phyloP scores from a whole-genome alignment of 2,329 filamentous ascomycete species.

The Monilinia polystroma region DNA sequence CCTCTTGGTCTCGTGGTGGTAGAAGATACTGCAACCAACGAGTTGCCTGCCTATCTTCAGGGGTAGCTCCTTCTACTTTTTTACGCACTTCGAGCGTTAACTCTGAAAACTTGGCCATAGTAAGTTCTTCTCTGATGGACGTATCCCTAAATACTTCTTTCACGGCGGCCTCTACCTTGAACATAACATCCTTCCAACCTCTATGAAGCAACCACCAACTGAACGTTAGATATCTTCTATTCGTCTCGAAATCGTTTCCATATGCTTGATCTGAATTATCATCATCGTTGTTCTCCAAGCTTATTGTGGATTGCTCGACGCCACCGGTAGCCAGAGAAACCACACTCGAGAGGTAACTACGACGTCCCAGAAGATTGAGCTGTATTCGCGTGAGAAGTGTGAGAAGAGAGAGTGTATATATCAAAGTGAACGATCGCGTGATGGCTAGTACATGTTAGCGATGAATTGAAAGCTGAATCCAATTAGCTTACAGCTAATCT shows the following conservation, averaged over 20 bases:
- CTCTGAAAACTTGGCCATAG: conserved; percentile 74
- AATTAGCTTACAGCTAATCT: conserved; percentile 75
- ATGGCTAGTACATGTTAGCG: conserved; percentile 59
- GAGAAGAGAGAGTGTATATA: conserved; percentile 87
- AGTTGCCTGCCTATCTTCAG: conserved; percentile 57
- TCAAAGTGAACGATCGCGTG: conserved; percentile 83
- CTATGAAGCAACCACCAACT: conserved; percentile 97
- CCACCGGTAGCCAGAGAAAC: conserved; percentile 81
- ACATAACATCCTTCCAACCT: conserved; percentile 81
- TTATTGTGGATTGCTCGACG: conserved; percentile 72
- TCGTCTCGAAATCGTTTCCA: conserved; percentile 93
- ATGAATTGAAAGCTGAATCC: conserved; percentile 26
- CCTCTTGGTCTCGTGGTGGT: conserved; percentile 75
- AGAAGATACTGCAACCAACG: conserved; percentile 81
- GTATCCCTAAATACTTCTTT: conserved; percentile 85
- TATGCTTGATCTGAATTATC: conserved; percentile 78
- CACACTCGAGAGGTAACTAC: conserved; percentile 94
- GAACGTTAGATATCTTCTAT: conserved; percentile 90
- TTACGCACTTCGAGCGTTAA: conserved; percentile 81
- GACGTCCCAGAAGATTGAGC: conserved; percentile 90
- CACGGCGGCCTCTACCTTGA: conserved; percentile 80
- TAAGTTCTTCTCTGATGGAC: conserved; percentile 85
- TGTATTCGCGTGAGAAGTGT: conserved; percentile 92
- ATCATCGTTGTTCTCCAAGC: conserved; percentile 89
- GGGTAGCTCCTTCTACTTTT: conserved; percentile 74